A percentile compares a stretch with the other conserved stretches of the same genome.
These are phyloP conservation scores for Xerocomellus amylosporus DNA, from an alignment of 768 basidiomycete genomes.

Conservation along the genomic window DNA sequence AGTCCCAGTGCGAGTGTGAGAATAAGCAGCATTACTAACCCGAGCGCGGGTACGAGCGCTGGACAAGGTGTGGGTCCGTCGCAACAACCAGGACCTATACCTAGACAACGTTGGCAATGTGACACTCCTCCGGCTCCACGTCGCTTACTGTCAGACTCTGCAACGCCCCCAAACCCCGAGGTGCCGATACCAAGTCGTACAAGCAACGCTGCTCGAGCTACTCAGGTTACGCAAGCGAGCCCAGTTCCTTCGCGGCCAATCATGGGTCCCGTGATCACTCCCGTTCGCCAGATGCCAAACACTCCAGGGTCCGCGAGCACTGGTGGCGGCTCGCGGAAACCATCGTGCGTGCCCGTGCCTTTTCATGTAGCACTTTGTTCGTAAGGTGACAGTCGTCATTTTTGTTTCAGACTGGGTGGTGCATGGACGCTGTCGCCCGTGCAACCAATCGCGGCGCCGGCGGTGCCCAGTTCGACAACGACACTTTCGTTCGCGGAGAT, in stretches of 20 bases:
- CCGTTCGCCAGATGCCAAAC: constrained; percentile 45
- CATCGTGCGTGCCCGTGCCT: constrained; percentile 42
- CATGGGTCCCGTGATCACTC: constrained; percentile 65
- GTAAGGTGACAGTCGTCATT: neutral
- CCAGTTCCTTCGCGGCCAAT: constrained; percentile 26
- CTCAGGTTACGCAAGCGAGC: constrained; percentile 24
- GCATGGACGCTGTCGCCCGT: constrained; percentile 66
- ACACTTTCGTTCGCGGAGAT: constrained; percentile 77
- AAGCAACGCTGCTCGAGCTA: constrained; percentile 10
- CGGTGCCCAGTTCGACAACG: constrained; percentile 19
- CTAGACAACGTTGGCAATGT: constrained; percentile 6
- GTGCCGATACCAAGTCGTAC: neutral
- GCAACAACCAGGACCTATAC: neutral
- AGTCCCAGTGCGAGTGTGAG: neutral
- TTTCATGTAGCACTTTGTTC: neutral
- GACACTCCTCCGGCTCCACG: constrained; percentile 7
- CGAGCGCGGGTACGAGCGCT: neutral
- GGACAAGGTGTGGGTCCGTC: neutral
- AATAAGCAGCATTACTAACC: neutral
- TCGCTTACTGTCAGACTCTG: constrained; percentile 9
- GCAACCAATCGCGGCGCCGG: constrained; percentile 41
- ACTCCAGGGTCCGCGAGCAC: constrained; percentile 25
- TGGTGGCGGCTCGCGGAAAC: constrained; percentile 35
- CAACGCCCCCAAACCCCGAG: constrained; percentile 3
- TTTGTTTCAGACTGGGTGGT: constrained; percentile 28